Evolutionary conservation across 768 basidiomycete species (phyloP), one percentile per base, ranked within the genome.

Genomic region (Russula griseocarnosa): DNA sequence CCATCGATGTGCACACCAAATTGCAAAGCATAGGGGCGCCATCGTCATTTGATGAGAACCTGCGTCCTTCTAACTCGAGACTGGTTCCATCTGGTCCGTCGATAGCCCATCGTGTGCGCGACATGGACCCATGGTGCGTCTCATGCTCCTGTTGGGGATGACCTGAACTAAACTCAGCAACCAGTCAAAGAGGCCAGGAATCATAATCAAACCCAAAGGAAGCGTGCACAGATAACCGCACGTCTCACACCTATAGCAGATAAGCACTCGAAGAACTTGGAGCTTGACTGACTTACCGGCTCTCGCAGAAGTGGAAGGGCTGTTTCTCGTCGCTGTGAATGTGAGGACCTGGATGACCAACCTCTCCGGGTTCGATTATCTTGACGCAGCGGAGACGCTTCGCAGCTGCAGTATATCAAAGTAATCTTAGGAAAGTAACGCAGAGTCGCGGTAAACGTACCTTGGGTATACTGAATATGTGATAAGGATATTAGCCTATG

Each of bases 11-110:
- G 66, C 83, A 87, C n/a, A 83, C 71, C n/a, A 85, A 73, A 56
- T 78, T 85, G 69, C 86, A 86, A 74, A 86, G 76, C 82, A 86
- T 83, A 0, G 85, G 84, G 0, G 84, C 83, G 3, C 85, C 82
- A 49, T 83, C 81, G 53, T 84, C 83, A 26, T 79, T 77, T 0
- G 79, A 68, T 14, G 77, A 81, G 69, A 84, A 86, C 61, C 78
- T 81, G 56, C 79, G 79, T 3, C 86, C 84, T 63, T 82, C 78
- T 5, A 86, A 73, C 67, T 86, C 86, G 0, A 85, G 58, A 1
- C 74, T 71, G 3, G 76, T 77, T 18, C 79, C 82, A 13, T 84
- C 80, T 0, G 78, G 78, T 0, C 81, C 83, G 59, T 85, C 83
- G 2, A 86, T 70, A 0, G 79, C 75, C 85, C 86, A 86, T 40